Evolutionary conservation across 805 yeast species (phyloP).

Genomic region (Spencermartinsiella europaea): DNA sequence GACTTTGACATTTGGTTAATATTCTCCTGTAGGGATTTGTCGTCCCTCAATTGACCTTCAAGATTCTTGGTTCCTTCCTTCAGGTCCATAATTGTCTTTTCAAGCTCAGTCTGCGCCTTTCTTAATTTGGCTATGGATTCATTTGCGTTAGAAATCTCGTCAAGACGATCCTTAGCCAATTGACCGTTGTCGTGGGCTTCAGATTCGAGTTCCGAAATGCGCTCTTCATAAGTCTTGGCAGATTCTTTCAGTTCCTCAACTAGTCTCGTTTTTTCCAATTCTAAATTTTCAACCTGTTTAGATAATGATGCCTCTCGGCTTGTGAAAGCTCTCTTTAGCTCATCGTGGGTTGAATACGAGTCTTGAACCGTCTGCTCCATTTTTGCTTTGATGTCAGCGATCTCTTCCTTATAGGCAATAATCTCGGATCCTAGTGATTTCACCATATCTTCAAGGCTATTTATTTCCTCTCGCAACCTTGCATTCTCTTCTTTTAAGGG

Average conservation of each 20-base stretch:
- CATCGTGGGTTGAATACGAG: background rate
- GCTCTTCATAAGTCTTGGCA: slow-evolving; percentile 8
- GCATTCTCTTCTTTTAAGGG: slow-evolving; percentile 7
- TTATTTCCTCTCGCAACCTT: slow-evolving; percentile 13
- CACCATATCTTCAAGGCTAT: slow-evolving; percentile 9
- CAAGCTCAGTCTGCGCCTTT: slow-evolving; percentile 1
- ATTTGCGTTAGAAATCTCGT: background rate
- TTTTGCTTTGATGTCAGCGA: background rate
- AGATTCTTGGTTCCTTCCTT: slow-evolving; percentile 1
- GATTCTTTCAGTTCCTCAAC: background rate
- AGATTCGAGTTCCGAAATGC: slow-evolving; percentile 4
- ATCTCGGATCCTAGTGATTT: background rate
- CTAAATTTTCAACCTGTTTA: slow-evolving; percentile 6
- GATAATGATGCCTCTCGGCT: slow-evolving; percentile 14
- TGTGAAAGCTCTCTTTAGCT: slow-evolving; percentile 7
- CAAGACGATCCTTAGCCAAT: background rate
- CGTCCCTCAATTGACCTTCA: slow-evolving; percentile 2
- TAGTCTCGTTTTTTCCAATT: background rate
- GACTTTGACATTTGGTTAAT: background rate
- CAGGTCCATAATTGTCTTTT: background rate
- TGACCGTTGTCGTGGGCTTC: background rate
- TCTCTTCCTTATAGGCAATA: background rate
- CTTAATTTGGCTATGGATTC: background rate
- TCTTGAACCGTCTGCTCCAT: background rate
- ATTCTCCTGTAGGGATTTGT: background rate